phyloP scores from a whole-genome alignment of 768 basidiomycete genomes.

The Xanthoconium stramineum region DNA sequence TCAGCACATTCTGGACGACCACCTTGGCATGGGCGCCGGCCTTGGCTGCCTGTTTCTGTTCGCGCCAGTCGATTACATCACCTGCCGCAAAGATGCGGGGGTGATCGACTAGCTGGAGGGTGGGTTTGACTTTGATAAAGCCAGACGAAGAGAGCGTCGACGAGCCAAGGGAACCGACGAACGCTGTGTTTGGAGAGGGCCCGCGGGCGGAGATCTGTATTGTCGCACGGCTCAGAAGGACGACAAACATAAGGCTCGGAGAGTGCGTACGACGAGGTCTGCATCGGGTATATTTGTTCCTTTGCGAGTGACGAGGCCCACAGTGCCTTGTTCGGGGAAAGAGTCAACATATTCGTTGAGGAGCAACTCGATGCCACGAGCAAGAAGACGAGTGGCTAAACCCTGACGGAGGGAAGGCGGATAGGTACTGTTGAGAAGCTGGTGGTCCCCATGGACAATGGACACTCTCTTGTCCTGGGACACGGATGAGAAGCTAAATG shows the following conservation, averaged over 20 bases:
- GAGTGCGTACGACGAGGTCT: constrained; percentile 53
- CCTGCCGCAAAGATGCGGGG: constrained; percentile 62
- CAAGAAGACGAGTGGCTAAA: constrained; percentile 39
- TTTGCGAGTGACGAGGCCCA: constrained; percentile 46
- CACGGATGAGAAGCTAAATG: constrained; percentile 5
- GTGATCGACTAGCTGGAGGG: constrained; percentile 51
- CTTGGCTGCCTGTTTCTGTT: constrained; percentile 61
- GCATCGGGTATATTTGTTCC: constrained; percentile 46
- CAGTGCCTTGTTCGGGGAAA: constrained; percentile 35
- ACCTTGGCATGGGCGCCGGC: constrained; percentile 40
- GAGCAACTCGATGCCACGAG: constrained; percentile 48
- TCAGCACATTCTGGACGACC: constrained; percentile 48
- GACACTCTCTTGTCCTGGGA: constrained; percentile 45
- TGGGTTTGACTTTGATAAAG: constrained; percentile 51
- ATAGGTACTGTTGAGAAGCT: constrained; percentile 58
- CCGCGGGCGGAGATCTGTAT: constrained; percentile 28
- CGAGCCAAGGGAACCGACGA: constrained; percentile 45
- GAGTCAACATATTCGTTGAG: constrained; percentile 52
- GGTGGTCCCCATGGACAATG: constrained; percentile 52
- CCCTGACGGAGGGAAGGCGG: constrained; percentile 50
- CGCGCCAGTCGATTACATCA: constrained; percentile 60
- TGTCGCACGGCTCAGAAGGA: background rate
- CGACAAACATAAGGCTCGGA: background rate
- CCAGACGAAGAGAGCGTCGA: constrained; percentile 34
- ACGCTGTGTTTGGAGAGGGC: constrained; percentile 50